Conservation (phyloP, 352 stramenopile genomes). For the Globisporangium emineosum region DNA sequence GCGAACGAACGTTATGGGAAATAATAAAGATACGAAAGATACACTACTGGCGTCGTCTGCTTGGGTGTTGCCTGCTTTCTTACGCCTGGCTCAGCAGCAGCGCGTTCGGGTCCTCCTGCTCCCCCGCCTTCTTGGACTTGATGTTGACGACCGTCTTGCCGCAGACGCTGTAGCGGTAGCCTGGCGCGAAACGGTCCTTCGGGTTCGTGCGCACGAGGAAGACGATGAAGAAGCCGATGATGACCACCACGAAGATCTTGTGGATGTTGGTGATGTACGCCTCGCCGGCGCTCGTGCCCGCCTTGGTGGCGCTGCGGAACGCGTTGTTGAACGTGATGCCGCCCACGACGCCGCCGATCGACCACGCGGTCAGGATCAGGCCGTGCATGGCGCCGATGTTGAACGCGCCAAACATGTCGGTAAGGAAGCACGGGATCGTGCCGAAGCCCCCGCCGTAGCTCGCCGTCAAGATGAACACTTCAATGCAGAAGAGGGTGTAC, state of each 20-base stretch:
- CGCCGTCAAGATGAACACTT: slow-evolving; percentile 65
- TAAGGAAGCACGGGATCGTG: slow-evolving; percentile 70
- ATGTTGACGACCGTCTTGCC: slow-evolving; percentile 57
- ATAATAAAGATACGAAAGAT: too few species aligned
- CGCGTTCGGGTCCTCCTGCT: slow-evolving; percentile 24
- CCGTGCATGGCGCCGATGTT: slow-evolving; percentile 83
- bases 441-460: slow-evolving; percentile 75
- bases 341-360: slow-evolving; percentile 66
- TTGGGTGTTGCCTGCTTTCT: too few species aligned
- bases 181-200: slow-evolving; percentile 54
- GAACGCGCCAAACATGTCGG: slow-evolving; percentile 81
- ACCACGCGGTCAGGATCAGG: slow-evolving; percentile 72
- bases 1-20: too few species aligned
- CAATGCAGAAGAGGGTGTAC: slow-evolving; percentile 53
- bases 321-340: slow-evolving; percentile 69
- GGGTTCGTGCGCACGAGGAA: slow-evolving; percentile 70
- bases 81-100: slow-evolving; percentile 15
- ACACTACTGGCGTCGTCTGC: neutral
- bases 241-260: slow-evolving; percentile 58
- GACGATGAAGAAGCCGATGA: slow-evolving; percentile 51
- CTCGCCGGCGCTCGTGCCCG: slow-evolving; percentile 35
- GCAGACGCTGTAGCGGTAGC: slow-evolving; percentile 62
- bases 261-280: slow-evolving; percentile 66
- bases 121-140: slow-evolving; percentile 35
- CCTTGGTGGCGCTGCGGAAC: slow-evolving; percentile 36